Evolutionary conservation across 257 asterid species (phyloP), one percentile per base, ranked within the genome.

Genomic region (Nicotiana tabacum): DNA sequence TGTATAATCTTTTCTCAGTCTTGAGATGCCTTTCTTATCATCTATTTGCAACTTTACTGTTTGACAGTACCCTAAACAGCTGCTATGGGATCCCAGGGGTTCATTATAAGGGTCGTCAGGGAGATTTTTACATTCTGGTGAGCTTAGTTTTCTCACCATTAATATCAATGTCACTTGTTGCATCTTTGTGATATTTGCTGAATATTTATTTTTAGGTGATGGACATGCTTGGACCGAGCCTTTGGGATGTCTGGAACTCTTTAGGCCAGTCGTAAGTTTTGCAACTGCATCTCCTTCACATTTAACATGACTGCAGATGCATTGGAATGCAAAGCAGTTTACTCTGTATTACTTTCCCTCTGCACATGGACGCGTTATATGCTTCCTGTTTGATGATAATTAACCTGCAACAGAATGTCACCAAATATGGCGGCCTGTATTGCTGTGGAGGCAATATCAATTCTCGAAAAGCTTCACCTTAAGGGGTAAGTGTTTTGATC

Each of bases 191-290:
- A 30, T 53, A 33, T 65, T 66, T 84, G 79, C 82, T 84, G 70
- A 15, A 66, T 2, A 62, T 32, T 43, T 9, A 68, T 24, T 82
- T 78, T 81, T 89, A 93, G 99, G 99, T 95, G 83, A 95, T 95
- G 99, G 99, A 95, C 97, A 95, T 95, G 88, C 99, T 95, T 57
- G 99, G 99, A 82, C 99, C 99, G 24, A 95, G 99, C 88, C 98
- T 95, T 78, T 95, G 99, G 99, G 99, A 95, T 83, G 98, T 95
- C 62, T 95, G 98, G 99, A 95, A 93, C 84, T 90, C 97, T 33
- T 84, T 95, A 82, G 98, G 98, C 89, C 98, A 95, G 84, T 93
- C 98, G 98, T 95, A 92, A 89, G 92, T 72, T 33, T 46, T 85
- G 12, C 51, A 0, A 43, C 51, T 43, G 9, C 48, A 53, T 66